phyloP scores from a whole-genome alignment of 164 flowering plant species.

The Magnolia officinalis region DNA sequence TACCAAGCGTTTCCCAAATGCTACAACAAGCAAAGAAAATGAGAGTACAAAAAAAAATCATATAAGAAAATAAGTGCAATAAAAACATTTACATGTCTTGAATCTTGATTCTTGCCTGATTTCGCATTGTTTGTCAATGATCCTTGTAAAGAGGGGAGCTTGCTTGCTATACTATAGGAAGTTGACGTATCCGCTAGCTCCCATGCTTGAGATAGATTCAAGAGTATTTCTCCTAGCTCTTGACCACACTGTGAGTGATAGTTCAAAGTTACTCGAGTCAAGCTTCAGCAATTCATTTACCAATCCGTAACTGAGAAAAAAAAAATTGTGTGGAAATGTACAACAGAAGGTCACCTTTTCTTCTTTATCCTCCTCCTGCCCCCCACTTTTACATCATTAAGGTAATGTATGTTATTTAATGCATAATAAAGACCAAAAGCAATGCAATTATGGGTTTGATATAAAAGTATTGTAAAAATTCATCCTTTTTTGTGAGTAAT shows the following conservation, averaged over 20 bases:
- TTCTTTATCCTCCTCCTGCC: no score
- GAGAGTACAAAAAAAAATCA: constrained; percentile 2
- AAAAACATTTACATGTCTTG: neutral
- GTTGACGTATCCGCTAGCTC: constrained; percentile 79
- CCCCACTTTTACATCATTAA: no score
- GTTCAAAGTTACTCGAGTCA: neutral
- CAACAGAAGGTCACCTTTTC: neutral
- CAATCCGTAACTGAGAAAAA: neutral
- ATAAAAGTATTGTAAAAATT: no score
- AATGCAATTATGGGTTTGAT: neutral
- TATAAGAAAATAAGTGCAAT: neutral
- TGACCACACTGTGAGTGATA: constrained; percentile 71
- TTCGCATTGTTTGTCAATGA: constrained; percentile 51
- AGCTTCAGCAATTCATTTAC: constrained; percentile 1
- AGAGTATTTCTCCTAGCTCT: constrained; percentile 71
- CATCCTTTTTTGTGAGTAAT: no score
- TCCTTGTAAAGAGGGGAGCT: constrained; percentile 50
- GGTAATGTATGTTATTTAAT: neutral
- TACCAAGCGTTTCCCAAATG: constrained; percentile 75
- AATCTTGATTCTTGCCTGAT: constrained; percentile 58
- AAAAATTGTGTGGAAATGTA: neutral
- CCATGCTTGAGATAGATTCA: constrained; percentile 88
- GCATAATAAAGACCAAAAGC: neutral
- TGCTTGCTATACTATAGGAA: constrained; percentile 51
- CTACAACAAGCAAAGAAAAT: constrained; percentile 35